These are phyloP conservation scores for Magnusiomyces clavatus DNA, from an alignment of 1,139 yeast genomes.

Conservation along the genomic window DNA sequence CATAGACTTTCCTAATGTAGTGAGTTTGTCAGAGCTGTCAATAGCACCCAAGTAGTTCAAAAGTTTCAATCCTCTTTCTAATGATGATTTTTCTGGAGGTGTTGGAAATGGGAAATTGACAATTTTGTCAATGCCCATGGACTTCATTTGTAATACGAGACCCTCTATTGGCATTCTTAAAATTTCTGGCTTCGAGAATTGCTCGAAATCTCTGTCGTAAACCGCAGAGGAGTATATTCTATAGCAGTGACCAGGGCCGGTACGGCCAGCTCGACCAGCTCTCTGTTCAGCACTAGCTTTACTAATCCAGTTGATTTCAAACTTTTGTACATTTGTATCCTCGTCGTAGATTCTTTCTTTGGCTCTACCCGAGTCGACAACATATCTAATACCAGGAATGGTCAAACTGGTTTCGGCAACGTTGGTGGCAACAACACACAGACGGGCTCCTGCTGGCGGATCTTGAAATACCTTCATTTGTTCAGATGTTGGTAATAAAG, in stretches of 20 bases:
- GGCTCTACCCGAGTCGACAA: conserved; percentile 90
- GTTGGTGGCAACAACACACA: conserved; percentile 93
- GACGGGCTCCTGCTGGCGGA: conserved; percentile 78
- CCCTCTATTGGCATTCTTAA: conserved; percentile 94
- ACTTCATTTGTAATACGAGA: conserved; percentile 86
- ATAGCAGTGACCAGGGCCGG: conserved; percentile 98
- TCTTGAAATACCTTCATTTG: conserved; percentile 88
- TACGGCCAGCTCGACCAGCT: conserved; percentile 98
- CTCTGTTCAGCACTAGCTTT: conserved; percentile 96
- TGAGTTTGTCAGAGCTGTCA: conserved; percentile 45
- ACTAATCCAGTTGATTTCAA: conserved; percentile 85
- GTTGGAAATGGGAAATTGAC: conserved; percentile 95
- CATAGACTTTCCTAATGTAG: conserved; percentile 80
- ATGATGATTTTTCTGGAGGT: conserved; percentile 62
- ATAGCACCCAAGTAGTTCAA: conserved; percentile 76
- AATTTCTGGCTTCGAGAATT: conserved; percentile 84
- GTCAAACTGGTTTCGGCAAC: conserved; percentile 98
- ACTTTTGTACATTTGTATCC: conserved; percentile 86
- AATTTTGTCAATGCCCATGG: conserved; percentile 92
- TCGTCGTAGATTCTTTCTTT: conserved; percentile 82
- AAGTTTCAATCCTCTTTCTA: conserved; percentile 59
- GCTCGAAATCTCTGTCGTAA: conserved; percentile 74
- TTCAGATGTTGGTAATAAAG: conserved; percentile 83
- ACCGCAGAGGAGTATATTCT: conserved; percentile 92
- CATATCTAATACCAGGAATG: conserved; percentile 91